Base-by-base conservation (phyloP, 225 moss, liverwort and hornwort genomes). In the Pseudoscleropodium purum region DNA sequence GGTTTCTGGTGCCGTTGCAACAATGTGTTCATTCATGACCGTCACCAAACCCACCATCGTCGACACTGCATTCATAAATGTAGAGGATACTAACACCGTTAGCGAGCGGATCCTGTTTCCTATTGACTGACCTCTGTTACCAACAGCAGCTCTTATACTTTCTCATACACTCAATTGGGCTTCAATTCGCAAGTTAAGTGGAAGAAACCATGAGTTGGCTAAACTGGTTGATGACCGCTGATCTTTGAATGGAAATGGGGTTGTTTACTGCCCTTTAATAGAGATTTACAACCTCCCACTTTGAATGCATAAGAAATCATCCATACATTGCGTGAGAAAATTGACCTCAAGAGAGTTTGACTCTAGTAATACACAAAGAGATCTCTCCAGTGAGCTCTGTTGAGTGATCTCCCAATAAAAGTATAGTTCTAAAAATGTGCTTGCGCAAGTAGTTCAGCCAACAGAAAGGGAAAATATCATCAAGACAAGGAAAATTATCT, bases 21-120 rank as follows among this genome's bases (percentile, higher is more conserved):
- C 94, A 63, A 99, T 99, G 80, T 99, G 97, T 62, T 97, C 96
- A 82, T 99, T 99, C 96, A 96, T 95, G 47, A 97, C 96, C 67
- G 96, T 97, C 64, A 97, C 87, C 87, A 99, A 85, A 11, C 99
- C 96, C 89, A 99, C 95, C 84, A 93, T 16, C 70, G 99, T 96
- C 20, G 99, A 99, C 77, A 97, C 97, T 99, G 79, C 61, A 85
- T 45, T 34, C 84, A 67, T 67, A 37, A 67, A 84, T 19, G 15
- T 13, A 39, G 54, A 84, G 14, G 30, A 67, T 20, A 20, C 20
- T 27, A 54, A 54, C 29, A n/a, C 20, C 39, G 54, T 84, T n/a
- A 84, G 68, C 29, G 15, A 84, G 39, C 39, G 30, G 54, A 39
- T 68, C 68, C 30, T 68, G 60, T 59, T 60, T 18, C 19, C 41